Evolutionary conservation across 768 basidiomycete species (phyloP), one percentile per base, ranked within the genome.

Genomic region (Tremella fuciformis): DNA sequence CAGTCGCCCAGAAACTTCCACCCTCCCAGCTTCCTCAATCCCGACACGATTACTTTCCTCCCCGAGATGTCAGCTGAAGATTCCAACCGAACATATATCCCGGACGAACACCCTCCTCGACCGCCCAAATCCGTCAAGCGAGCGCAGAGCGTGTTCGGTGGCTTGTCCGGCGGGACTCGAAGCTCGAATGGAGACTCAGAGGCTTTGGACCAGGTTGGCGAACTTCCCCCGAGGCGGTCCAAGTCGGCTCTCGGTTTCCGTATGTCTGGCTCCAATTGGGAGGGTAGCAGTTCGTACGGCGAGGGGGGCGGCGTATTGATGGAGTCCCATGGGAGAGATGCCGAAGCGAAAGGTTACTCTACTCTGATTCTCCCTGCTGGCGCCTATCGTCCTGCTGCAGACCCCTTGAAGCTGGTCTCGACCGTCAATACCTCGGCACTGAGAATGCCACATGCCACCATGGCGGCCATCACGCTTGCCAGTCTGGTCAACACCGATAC

Each of bases 361-460:
- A 77, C 79, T 21, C 78, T 83, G 34, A 76, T 80, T 0, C 74
- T 83, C 2, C 82, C 83, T 1, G 78, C 78, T 19, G 82, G 82
- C 1, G 78, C 77, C 1, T 81, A 81, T 63, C 68, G 67, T n/a
- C 78, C 79, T 8, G 66, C 71, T 11, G n/a, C 42, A 8, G 75
- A 80, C 54, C 77, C 78, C 0, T 52, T 63, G 40, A 69, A 71
- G 46, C 47, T 57, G 13, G 48, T 55, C 82, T 53, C 85, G 1
- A 82, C 80, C 49, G 77, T 91, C 15, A 89, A 94, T 76, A 79
- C 91, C 42, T 85, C 88, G 1, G 81, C 82, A 11, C 83, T 85
- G 16, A 89, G 91, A 2, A 78, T 89, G 11, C 91, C 90, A 7
- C 88, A 89, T 72, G 86, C 85, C 6, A 90, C 88, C 3, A 93